Conservation (phyloP, 1,284 basidiomycete genomes). For the Marasmius tenuissimus region DNA sequence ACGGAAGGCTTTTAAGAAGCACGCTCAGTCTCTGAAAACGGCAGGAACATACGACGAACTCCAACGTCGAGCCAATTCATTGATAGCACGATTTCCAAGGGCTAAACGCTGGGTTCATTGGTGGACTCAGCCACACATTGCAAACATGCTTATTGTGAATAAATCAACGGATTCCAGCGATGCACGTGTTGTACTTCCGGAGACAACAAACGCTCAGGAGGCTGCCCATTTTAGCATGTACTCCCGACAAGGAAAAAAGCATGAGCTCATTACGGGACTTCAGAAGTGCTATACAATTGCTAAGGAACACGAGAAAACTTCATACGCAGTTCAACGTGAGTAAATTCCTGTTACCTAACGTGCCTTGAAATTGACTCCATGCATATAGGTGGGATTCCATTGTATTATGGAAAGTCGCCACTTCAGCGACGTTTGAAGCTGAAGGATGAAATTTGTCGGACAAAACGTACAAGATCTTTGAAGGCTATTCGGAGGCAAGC, state of each 20-base stretch:
- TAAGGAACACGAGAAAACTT: not conserved
- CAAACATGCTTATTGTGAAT: not conserved
- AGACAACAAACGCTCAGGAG: not conserved
- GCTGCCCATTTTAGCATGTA: not conserved
- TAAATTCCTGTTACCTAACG: not conserved
- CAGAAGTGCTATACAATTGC: not conserved
- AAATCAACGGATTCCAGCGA: too few relatives aligned
- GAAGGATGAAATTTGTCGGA: not conserved
- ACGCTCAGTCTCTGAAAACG: not conserved
- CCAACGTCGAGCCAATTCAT: not conserved
- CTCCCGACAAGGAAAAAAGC: not conserved
- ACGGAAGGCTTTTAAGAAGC: not conserved
- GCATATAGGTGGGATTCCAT: not conserved
- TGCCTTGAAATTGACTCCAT: not conserved
- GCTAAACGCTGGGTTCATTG: not conserved
- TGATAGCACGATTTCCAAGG: not conserved
- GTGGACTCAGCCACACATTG: not conserved
- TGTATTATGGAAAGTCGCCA: not conserved
- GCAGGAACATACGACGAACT: not conserved
- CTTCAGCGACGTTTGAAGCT: not conserved
- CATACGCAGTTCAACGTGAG: not conserved
- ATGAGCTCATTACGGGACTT: not conserved
- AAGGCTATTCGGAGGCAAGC: not conserved
- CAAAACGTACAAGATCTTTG: not conserved
- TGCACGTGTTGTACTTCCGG: not conserved